Evolutionary conservation across 2,329 filamentous ascomycete genomes (phyloP).

Genomic region (Botrytis sinoallii): DNA sequence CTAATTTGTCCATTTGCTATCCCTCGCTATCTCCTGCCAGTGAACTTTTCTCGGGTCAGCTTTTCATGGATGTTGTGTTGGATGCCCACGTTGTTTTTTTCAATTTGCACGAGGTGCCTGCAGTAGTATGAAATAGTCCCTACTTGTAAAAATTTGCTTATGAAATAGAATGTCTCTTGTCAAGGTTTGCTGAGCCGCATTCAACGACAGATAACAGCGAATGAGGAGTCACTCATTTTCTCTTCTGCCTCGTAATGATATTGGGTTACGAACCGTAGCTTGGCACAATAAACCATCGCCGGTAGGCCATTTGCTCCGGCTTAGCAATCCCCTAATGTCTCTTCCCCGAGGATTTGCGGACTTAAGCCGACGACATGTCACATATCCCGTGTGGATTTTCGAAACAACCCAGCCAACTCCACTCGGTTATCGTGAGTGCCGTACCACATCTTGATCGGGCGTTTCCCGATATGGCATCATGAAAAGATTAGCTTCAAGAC

Average conservation of each 20-base stretch:
- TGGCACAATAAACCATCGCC: neutral
- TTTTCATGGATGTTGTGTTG: neutral
- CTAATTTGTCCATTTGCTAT: neutral
- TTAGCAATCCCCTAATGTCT: neutral
- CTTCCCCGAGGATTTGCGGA: neutral
- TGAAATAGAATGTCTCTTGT: neutral
- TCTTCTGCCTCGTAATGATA: neutral
- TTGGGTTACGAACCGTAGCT: neutral
- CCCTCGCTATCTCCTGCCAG: neutral
- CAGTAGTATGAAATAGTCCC: neutral
- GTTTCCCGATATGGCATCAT: neutral
- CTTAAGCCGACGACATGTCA: neutral
- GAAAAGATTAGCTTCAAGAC: neutral
- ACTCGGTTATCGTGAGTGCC: slow-evolving; percentile 1
- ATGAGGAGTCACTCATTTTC: neutral
- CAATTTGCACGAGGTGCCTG: neutral
- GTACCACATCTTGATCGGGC: neutral
- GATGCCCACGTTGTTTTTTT: neutral
- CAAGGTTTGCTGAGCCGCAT: neutral
- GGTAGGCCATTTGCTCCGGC: neutral
- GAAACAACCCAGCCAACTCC: neutral
- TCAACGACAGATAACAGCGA: neutral
- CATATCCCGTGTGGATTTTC: neutral
- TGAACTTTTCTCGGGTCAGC: neutral
- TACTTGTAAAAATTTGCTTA: neutral